Evolutionary conservation across 1,284 basidiomycete genomes (phyloP), one percentile per base, ranked within the genome.

Genomic region (Ceratobasidium sp.): DNA sequence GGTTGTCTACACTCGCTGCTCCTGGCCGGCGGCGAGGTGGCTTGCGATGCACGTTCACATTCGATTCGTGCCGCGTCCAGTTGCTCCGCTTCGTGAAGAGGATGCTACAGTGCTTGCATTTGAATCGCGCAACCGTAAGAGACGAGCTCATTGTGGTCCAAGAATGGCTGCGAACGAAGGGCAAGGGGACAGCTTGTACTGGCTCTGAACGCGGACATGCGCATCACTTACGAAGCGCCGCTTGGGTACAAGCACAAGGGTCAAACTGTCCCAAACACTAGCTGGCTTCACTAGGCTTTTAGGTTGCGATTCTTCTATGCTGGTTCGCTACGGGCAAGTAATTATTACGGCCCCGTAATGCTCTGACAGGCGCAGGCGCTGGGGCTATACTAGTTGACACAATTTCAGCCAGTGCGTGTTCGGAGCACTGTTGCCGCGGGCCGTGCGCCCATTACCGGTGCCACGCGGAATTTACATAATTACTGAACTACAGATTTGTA

Each of bases 1-100:
- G 49, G 63, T 50, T 41, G 30, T 67, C 63, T 8, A 49, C 44
- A 21, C 30, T 67, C 9, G 63, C 14, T 11, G 63, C 50, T 30
- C 63, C 63, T 52, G 63, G 63, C n/a, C 63, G 49, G 35, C 63
- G 63, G 5, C 63, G 63, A 23, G 63, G 63, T 55, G 63, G 63
- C 50, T 67, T 67, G n/a, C 49, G 63, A 38, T 67, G 63, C 32
- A 67, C 63, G 35, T 67, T 67, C 50, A 32, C 63, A 23, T 67
- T 67, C 30, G 63, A 54, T 26, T 67, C 63, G 49, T 67, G 63
- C 21, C 63, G 63, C 18, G 63, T 67, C 63, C 63, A 67, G 44
- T 67, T 67, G 63, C 63, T 67, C 63, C 63, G 63, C 50, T 67
- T 67, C 35, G 63, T 23, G 44, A 67, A 67, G 21, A 52, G 47